Conservation (phyloP, 176 grass and related monocot species). For the Musa schizocarpa region DNA sequence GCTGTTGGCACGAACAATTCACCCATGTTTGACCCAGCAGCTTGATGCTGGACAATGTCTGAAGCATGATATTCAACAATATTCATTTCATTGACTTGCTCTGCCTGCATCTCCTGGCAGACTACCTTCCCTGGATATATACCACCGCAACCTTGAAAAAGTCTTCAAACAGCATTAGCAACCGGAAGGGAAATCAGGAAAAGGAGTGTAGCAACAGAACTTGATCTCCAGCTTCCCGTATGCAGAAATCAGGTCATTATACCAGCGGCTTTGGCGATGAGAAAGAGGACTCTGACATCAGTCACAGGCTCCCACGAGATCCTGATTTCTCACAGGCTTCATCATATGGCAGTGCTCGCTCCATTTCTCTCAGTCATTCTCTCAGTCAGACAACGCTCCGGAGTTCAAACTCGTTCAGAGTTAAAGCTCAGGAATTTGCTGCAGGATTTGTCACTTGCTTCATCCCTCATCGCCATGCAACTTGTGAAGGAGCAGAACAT, state of each 20-base stretch:
- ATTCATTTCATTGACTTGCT: background rate
- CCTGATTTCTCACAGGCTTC: conserved; percentile 37
- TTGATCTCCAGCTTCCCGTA: conserved; percentile 18
- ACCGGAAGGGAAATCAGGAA: background rate
- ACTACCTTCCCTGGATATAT: background rate
- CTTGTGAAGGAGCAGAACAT: conserved; percentile 19
- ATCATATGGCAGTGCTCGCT: conserved; percentile 37
- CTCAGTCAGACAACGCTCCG: conserved; percentile 6
- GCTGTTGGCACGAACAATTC: no score
- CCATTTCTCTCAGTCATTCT: background rate
- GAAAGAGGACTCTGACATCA: conserved; percentile 19
- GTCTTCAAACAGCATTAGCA: background rate
- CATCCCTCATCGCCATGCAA: conserved; percentile 12
- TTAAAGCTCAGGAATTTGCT: conserved; percentile 21
- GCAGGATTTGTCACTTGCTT: conserved; percentile 34
- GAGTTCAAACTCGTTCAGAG: conserved; percentile 22
- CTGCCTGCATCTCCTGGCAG: background rate
- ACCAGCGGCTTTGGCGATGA: conserved; percentile 20
- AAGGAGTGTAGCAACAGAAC: background rate
- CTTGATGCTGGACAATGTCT: background rate
- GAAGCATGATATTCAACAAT: background rate
- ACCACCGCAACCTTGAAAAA: background rate
- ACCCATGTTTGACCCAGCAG: background rate
- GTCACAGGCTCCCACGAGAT: conserved; percentile 28
- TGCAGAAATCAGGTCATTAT: conserved; percentile 30